These are phyloP conservation scores for Lasiodiplodia citricola DNA, from an alignment of 2,329 filamentous ascomycete genomes.

Conservation along the genomic window DNA sequence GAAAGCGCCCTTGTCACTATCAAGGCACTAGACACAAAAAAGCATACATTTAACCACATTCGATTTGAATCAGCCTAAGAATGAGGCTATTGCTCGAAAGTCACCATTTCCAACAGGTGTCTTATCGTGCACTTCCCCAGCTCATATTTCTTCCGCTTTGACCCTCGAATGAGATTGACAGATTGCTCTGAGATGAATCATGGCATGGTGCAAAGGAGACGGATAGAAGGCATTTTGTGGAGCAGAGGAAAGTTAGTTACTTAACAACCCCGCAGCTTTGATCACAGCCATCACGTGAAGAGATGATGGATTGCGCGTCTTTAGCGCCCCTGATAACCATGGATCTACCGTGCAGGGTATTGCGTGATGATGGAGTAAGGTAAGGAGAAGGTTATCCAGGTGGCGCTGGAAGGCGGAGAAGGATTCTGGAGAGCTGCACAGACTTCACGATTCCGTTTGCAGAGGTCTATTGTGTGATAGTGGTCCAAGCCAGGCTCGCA, in stretches of 20 bases:
- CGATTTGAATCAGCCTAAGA: too few relatives aligned
- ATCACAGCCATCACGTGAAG: neutral
- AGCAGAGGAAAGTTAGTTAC: neutral
- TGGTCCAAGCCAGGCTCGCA: neutral
- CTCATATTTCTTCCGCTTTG: neutral
- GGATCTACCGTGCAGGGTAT: neutral
- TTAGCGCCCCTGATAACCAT: neutral
- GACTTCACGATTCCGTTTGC: neutral
- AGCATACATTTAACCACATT: too few relatives aligned
- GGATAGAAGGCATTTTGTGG: neutral
- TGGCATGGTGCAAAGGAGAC: neutral
- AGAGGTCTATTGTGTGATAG: neutral
- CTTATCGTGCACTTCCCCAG: neutral
- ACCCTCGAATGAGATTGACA: neutral
- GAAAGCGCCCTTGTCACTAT: too few relatives aligned
- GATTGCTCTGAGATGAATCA: neutral
- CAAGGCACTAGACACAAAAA: too few relatives aligned
- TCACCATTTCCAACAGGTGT: neutral
- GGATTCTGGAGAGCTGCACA: constrained; percentile 19
- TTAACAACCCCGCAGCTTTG: neutral
- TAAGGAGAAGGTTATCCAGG: neutral
- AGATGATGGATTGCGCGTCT: neutral
- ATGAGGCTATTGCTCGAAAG: too few relatives aligned
- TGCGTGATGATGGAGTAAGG: constrained; percentile 8
- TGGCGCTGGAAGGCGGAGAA: neutral